Evolutionary conservation across 768 basidiomycete genomes (phyloP), one percentile per base, ranked within the genome.

Genomic region (Clavulina sp.): DNA sequence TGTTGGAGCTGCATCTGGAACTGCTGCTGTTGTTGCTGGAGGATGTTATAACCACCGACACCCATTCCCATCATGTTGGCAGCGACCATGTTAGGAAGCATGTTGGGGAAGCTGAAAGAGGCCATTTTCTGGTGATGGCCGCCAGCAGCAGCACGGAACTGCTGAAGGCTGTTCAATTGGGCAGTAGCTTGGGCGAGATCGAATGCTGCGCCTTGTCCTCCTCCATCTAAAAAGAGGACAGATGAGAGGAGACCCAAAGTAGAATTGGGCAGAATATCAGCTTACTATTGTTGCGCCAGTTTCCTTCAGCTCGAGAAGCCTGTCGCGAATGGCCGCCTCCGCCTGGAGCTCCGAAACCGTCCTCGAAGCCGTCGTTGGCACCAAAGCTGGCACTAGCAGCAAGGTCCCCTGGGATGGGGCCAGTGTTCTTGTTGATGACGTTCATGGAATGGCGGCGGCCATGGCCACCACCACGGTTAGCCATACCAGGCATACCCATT

Each of bases 161-260:
- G 89, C 60, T 93, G 89, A 50, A 99, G 70, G 58, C 92, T 93
- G 61, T 89, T 85, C 9, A 99, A 70, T 63, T 99, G 95, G 4
- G 92, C 91, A 64, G 96, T 92, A 5, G 95, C 95, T 62, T 93
- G 87, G 2, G 91, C 93, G 24, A 99, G 80, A 63, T 95, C 89
- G 28, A 63, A 46, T 9, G 9, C 34, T 46, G 43, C 13, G 24
- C 24, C 24, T 1, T 9, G 13, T 9, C 13, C 43, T 26, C 16
- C 13, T 26, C 43, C 58, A 48, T 61, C 30, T 41, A 30, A 18
- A 7, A 9, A 19, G 41, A 48, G n/a, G 0, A 23, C 38, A 30
- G 26, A 6, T n/a, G 9, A 4, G 29, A 50, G n/a, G 26, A 6
- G 24, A 52, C 7, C 19, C 9, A 5, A 18, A 13, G 7, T 4